phyloP scores from a whole-genome alignment of 331 rosid genomes.

The Erythrophleum ivorense region DNA sequence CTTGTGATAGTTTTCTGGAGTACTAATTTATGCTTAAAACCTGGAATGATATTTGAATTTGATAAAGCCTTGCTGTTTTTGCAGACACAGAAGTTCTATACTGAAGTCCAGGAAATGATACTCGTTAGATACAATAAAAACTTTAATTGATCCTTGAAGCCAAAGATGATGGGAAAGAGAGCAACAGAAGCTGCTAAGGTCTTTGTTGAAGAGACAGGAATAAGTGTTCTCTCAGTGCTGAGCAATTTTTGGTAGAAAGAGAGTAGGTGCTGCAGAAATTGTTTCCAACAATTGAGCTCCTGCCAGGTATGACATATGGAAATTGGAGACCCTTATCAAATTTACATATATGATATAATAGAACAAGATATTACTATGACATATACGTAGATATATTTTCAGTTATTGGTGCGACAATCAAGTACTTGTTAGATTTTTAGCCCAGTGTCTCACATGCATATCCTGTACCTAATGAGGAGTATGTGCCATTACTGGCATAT shows the following conservation, averaged over 20 bases:
- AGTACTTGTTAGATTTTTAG: too few species aligned
- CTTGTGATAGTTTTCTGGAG: neutral
- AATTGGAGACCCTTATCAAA: neutral
- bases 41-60: conserved; percentile 26
- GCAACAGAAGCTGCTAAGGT: conserved; percentile 33
- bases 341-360: neutral
- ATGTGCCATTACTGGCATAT: too few species aligned
- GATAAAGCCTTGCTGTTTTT: conserved; percentile 11
- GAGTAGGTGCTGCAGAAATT: conserved; percentile 65
- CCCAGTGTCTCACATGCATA: too few species aligned
- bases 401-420: too few species aligned
- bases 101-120: conserved; percentile 76
- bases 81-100: conserved; percentile 80
- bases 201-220: too few species aligned
- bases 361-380: too few species aligned
- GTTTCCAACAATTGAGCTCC: conserved; percentile 74
- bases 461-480: too few species aligned
- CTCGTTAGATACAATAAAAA: conserved; percentile 69
- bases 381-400: too few species aligned
- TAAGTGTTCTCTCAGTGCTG: too few species aligned
- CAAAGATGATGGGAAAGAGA: conserved; percentile 85
- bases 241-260: conserved; percentile 63
- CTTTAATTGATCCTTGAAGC: conserved; percentile 81
- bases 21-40: neutral
- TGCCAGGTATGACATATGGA: conserved; percentile 66